Conservation (phyloP, 192 early-diverging fungal species). For the Coemansia sp. region DNA sequence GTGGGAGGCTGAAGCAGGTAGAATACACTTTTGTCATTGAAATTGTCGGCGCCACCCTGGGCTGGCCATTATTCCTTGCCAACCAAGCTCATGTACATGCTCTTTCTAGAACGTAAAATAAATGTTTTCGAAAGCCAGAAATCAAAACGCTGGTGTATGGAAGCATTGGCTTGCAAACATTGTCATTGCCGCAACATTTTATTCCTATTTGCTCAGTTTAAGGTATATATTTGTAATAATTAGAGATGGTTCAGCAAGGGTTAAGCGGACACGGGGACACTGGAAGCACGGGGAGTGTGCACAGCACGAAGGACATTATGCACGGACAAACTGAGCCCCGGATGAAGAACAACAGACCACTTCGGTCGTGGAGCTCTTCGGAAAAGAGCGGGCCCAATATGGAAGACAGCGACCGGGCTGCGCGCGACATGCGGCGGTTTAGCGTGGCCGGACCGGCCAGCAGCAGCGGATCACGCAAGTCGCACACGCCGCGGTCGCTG, state of each 20-base stretch:
- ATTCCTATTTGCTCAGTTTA: too few species aligned
- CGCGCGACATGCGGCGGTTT: slow-evolving; percentile 26
- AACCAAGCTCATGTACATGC: too few species aligned
- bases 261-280: neutral
- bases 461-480: slow-evolving; percentile 33
- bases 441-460: slow-evolving; percentile 36
- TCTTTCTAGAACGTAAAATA: too few species aligned
- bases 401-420: slow-evolving; percentile 18
- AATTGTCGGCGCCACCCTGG: too few species aligned
- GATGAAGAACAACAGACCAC: slow-evolving; percentile 17
- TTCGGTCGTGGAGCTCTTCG: slow-evolving; percentile 54
- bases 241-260: neutral
- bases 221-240: neutral
- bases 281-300: neutral
- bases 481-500: slow-evolving; percentile 33
- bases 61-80: too few species aligned
- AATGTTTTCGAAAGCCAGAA: too few species aligned
- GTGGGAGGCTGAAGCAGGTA: too few species aligned
- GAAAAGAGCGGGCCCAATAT: slow-evolving; percentile 24
- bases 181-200: too few species aligned
- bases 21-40: too few species aligned
- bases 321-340: neutral
- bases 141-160: too few species aligned
- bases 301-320: neutral
- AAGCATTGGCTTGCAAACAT: too few species aligned